A percentile compares a stretch with the other conserved stretches of the same genome.
These are phyloP conservation scores for Polyporus arcularius DNA, from an alignment of 768 basidiomycete genomes.

Conservation along the genomic window DNA sequence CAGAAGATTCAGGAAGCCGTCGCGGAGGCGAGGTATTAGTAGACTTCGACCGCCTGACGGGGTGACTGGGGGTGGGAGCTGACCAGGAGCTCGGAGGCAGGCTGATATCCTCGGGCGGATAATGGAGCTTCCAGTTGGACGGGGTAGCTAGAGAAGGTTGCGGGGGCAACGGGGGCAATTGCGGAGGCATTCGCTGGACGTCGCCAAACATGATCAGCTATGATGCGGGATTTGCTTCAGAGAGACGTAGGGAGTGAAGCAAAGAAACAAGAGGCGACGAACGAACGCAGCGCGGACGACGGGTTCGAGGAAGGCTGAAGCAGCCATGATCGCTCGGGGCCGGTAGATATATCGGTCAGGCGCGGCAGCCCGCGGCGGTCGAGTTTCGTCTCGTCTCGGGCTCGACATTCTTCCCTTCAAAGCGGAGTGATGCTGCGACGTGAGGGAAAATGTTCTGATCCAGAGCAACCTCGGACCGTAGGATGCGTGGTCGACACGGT, in stretches of 20 bases:
- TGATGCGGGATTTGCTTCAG: not conserved
- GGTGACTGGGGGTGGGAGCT: not conserved
- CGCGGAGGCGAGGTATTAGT: constrained; percentile 6
- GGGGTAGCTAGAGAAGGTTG: not conserved
- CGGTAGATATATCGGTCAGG: constrained; percentile 9
- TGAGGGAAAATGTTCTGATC: constrained; percentile 14
- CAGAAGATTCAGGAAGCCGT: not conserved
- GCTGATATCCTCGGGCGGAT: not conserved
- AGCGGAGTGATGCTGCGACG: constrained; percentile 7
- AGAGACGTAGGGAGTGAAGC: not conserved
- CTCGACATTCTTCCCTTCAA: constrained; percentile 14
- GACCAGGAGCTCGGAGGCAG: constrained; percentile 2
- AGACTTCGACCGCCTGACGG: constrained; percentile 2
- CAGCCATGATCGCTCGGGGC: not conserved
- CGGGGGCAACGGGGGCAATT: not conserved
- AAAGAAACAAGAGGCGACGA: not conserved
- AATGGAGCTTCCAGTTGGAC: not conserved
- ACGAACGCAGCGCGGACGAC: not conserved
- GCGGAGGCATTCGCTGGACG: not conserved
- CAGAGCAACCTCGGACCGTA: not conserved
- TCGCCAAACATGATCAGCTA: not conserved
- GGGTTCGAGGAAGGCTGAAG: constrained; percentile 9
- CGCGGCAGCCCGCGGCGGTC: constrained; percentile 8
- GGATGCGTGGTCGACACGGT: constrained; percentile 10
- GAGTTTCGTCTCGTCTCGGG: constrained; percentile 19